Evolutionary conservation across 768 basidiomycete genomes (phyloP), one percentile per base, ranked within the genome.

Genomic region (Naganishia kalamii): DNA sequence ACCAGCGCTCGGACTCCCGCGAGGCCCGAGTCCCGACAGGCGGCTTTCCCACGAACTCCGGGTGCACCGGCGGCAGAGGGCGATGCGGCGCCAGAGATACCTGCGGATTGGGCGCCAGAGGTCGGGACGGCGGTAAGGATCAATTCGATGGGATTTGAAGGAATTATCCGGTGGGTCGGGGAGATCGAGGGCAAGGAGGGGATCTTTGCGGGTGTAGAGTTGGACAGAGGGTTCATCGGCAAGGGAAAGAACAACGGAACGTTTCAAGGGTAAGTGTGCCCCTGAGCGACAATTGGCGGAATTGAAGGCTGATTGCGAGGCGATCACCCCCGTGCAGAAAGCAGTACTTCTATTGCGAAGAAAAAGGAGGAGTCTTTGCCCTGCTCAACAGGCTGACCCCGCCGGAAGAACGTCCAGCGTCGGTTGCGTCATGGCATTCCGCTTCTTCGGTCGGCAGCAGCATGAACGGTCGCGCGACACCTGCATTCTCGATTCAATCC

Each of bases 231-330:
- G 6, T 94, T 92, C 74, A 78, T 83, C 19, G 92, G 94, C 21
- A 89, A 88, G 76, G 94, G 94, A 0, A 99, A 98, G 81, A 99
- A 99, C 72, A 85, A 97, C 71, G 94, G 94, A 35, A 84, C 85
- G 48, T 92, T 94, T 4, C 83, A 81, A 68, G 90, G 90, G 93
- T 96, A 74, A 81, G 90, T 83, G 1, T 63, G 48, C 27, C 30
- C 51, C 50, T 33, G 0, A n/a, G n/a, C n/a, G n/a, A n/a, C n/a
- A n/a, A n/a, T n/a, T n/a, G n/a, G n/a, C n/a, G n/a, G n/a, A n/a
- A n/a, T n/a, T n/a, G n/a, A n/a, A n/a, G n/a, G n/a, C n/a, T n/a
- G n/a, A n/a, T n/a, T n/a, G n/a, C n/a, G n/a, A 54, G 54, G 25
- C 4, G 37, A 21, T 47, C 7, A 23, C 59, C 61, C 12, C 47